A percentile compares a stretch with the other conserved stretches of the same genome.
Evolutionary conservation across 2,329 filamentous ascomycete species (phyloP).

Genomic region (Fusarium algeriense): DNA sequence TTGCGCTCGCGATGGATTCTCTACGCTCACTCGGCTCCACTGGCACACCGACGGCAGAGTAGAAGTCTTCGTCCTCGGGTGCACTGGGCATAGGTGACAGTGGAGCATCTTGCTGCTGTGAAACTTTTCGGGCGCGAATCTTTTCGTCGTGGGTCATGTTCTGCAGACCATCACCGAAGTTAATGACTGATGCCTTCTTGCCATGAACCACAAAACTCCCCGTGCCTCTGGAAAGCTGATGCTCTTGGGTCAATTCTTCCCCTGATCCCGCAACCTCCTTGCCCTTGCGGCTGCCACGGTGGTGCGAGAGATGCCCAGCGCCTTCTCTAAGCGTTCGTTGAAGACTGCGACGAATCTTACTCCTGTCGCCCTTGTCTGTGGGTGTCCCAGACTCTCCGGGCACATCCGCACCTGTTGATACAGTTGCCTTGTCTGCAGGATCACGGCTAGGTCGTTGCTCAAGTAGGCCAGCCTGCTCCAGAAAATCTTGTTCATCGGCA

Average conservation of each 20-base stretch:
- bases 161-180: conserved; percentile 93
- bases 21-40: conserved; percentile 64
- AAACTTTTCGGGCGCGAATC: conserved; percentile 71
- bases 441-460: conserved; percentile 54
- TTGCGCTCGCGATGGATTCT: conserved; percentile 72
- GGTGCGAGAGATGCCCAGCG: conserved; percentile 73
- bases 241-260: conserved; percentile 64
- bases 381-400: conserved; percentile 52
- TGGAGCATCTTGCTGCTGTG: conserved; percentile 56
- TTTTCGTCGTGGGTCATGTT: conserved; percentile 80
- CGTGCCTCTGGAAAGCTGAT: conserved; percentile 80
- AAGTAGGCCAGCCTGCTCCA: conserved; percentile 76
- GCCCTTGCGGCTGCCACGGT: conserved; percentile 80
- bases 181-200: conserved; percentile 97
- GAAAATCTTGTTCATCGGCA: conserved; percentile 74
- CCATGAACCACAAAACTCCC: conserved; percentile 97
- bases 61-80: conserved; percentile 63
- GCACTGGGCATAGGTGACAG: conserved; percentile 53
- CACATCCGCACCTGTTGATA: conserved; percentile 51
- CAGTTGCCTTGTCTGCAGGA: conserved; percentile 52
- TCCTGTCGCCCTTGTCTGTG: conserved; percentile 65
- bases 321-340: conserved; percentile 91
- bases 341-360: conserved; percentile 84
- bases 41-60: conserved; percentile 62
- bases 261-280: conserved; percentile 65